Evolutionary conservation across 805 yeast species (phyloP), one percentile per base, ranked within the genome.

Genomic region (Candida coleopterorum): DNA sequence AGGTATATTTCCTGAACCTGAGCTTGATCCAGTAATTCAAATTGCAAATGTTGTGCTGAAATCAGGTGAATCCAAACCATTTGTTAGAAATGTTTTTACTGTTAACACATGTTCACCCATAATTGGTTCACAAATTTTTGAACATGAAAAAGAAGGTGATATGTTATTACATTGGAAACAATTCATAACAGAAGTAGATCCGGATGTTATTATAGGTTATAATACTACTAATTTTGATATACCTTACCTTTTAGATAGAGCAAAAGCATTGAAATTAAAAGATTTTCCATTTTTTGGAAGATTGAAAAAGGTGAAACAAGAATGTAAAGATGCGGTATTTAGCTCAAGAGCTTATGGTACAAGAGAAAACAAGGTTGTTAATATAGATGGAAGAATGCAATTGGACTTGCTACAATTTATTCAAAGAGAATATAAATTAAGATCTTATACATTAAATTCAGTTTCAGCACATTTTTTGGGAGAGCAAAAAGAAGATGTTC

Each of bases 401-500:
- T 67, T 93, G 47, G 99, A 93, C 68, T 66, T 93, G 55, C 72
- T 93, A 26, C 97, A 90, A 50, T 89, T 88, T 54, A 77, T 87
- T 44, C 96, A 89, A 58, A 78, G 98, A 56, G 99, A 93, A 56
- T 88, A 87, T 62, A 94, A 93, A 57, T 70, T 93, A 49, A 77
- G 99, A 59, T 85, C 96, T 2, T 93, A 93, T 61, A 89, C 98
- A 0, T 70, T 93, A 58, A 93, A 93, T 60, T 85, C 97, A 0
- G 99, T 93, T 0, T 85, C 96, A 4, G 94, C 97, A 0, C 87
- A 87, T 51, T 93, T 94, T 53, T 58, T 93, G 48, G 86, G 85
- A 18, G 98, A 94, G 53, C 98, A 93, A 51, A 93, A 93, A 52
- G 99, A 93, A 63, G 99, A 93, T 55, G 99, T 93, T 9, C 97